These are phyloP conservation scores for Penicillium sp. DNA, from an alignment of 2,329 filamentous ascomycete species.

Conservation along the genomic window DNA sequence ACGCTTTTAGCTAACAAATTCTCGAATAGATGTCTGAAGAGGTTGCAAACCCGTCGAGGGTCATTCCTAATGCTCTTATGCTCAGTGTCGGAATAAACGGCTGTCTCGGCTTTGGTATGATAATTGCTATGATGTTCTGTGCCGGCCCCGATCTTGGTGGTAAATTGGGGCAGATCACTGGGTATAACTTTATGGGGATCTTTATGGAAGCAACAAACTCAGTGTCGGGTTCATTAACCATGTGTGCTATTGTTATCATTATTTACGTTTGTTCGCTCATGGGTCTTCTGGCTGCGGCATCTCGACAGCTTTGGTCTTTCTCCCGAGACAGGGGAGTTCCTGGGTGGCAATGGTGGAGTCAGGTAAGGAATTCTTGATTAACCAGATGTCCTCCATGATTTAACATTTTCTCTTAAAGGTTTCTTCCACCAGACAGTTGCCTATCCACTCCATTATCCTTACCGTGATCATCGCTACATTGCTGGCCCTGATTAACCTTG, in stretches of 20 bases:
- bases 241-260: conserved; percentile 24
- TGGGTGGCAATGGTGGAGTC: conserved; percentile 29
- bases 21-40: too few species aligned
- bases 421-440: conserved; percentile 24
- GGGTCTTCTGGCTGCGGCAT: conserved; percentile 48
- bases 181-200: conserved; percentile 39
- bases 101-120: conserved; percentile 36
- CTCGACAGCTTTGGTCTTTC: conserved; percentile 35
- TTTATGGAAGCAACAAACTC: conserved; percentile 33
- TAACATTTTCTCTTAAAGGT: conserved; percentile 11
- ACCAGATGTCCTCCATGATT: not conserved
- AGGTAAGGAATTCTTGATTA: conserved; percentile 14
- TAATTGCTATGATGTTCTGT: conserved; percentile 42
- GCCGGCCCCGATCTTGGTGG: conserved; percentile 31
- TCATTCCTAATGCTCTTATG: conserved; percentile 10
- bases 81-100: conserved; percentile 39
- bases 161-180: conserved; percentile 26
- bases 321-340: conserved; percentile 29
- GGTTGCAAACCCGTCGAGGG: too few species aligned
- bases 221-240: conserved; percentile 18
- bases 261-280: conserved; percentile 34
- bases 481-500: conserved; percentile 36
- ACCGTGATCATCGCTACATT: conserved; percentile 5
- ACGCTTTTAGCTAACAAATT: too few species aligned
- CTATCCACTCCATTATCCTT: conserved; percentile 25